Base-by-base conservation (phyloP, 768 basidiomycete species). In the Hericium coralloides region DNA sequence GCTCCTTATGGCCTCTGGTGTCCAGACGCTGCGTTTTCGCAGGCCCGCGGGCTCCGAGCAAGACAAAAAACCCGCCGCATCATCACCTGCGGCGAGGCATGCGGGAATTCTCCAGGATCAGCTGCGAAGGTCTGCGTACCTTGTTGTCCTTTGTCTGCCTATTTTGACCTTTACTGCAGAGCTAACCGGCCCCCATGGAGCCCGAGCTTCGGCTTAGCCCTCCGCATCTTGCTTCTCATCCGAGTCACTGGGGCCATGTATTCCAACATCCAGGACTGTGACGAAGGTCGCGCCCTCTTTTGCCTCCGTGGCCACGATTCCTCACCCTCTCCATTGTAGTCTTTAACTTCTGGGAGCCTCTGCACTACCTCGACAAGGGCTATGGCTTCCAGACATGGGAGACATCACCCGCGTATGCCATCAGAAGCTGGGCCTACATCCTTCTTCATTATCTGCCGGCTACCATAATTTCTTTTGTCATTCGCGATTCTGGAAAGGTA, bases 361-460 rank as follows among this genome's bases (percentile, higher is more conserved):
- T 99, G 15, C 97, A 99, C 72, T 95, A 94, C 67, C 76, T 97
- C 56, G 82, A 86, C 58, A 74, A 84, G 56, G 92, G 92, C 23
- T 77, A 84, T 59, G 97, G 90, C 8, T 98, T 99, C 70, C 95
- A 98, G 72, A 98, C 97, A 0, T 99, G 97, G 97, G 97, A 99
- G 68, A 82, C 91, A 5, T 89, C 94, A 9, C 94, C 97, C 12
- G 73, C 79, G 53, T 97, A 86, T 67, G 84, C 94, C n/a, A 84
- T 99, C 61, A 79, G 97, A 61, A 95, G 92, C 61, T 98, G 94
- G 92, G 83, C 92, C 12, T 98, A 98, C 71, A 82, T 97, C 56
- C 67, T 92, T 39, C 67, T 97, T 15, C 93, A 98, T 67, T 65
- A 84, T n/a, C 68, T 85, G 0, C 84, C 85, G 6, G 78, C 83